Evolutionary conservation across 108 stramenopile genomes (phyloP).

Genomic region (Fragilaria crotonensis): DNA sequence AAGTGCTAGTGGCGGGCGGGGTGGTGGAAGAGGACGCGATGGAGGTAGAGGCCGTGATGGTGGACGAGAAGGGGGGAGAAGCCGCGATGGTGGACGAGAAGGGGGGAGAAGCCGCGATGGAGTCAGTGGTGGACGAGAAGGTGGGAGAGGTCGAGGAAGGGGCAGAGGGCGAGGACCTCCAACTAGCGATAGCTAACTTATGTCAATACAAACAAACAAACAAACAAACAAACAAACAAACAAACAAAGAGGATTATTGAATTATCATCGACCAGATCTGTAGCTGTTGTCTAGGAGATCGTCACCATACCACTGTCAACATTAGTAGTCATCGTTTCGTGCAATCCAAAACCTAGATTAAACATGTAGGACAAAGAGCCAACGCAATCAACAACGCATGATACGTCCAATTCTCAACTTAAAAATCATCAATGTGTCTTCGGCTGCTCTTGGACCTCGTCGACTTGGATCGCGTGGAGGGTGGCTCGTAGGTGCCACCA

Average conservation of each 20-base stretch:
- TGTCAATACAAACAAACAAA: too few relatives aligned
- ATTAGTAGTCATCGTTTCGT: too few relatives aligned
- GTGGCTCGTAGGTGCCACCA: background rate
- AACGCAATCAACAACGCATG: too few relatives aligned
- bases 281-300: too few relatives aligned
- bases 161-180: constrained; percentile 1
- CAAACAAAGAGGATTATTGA: background rate
- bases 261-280: too few relatives aligned
- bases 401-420: too few relatives aligned
- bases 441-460: background rate
- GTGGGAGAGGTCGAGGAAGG: constrained; percentile 19
- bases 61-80: constrained; percentile 18
- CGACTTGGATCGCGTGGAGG: background rate
- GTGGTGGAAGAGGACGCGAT: constrained; percentile 26
- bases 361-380: too few relatives aligned
- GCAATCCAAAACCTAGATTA: too few relatives aligned
- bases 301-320: too few relatives aligned
- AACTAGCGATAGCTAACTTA: too few relatives aligned
- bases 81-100: constrained; percentile 13
- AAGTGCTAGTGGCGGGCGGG: constrained; percentile 47
- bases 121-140: constrained; percentile 19
- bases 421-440: constrained; percentile 13
- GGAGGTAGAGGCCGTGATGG: constrained; percentile 9
- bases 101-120: constrained; percentile 18
- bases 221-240: constrained; percentile 5